Evolutionary conservation across 192 early-diverging fungal genomes (phyloP).

Genomic region (Lobosporangium transversale): DNA sequence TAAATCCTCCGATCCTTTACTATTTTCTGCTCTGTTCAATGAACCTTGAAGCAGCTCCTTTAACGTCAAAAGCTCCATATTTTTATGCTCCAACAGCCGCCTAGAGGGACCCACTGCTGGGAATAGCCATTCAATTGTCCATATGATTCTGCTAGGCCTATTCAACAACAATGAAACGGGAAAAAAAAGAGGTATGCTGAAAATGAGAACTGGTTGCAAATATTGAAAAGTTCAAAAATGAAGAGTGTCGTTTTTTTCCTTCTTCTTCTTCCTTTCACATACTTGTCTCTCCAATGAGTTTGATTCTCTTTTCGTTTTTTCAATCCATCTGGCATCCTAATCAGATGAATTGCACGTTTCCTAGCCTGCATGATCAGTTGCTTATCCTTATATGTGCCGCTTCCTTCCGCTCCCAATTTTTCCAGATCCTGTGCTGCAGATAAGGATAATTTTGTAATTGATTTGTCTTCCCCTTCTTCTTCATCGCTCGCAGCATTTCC

Average conservation of each 20-base stretch:
- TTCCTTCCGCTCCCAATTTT: conserved; percentile 21
- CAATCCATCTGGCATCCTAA: conserved; percentile 64
- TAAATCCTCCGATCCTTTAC: conserved; percentile 6
- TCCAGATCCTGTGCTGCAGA: conserved; percentile 43
- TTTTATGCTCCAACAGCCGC: conserved; percentile 34
- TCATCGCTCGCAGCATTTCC: neutral
- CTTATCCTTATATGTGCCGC: conserved; percentile 41
- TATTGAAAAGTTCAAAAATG: no score
- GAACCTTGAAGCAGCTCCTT: conserved; percentile 11
- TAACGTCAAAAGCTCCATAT: conserved; percentile 21
- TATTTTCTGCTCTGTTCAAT: conserved; percentile 8
- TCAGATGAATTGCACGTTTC: conserved; percentile 50
- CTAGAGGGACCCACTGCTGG: conserved; percentile 15
- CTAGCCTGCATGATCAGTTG: conserved; percentile 52
- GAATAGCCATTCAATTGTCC: conserved; percentile 61
- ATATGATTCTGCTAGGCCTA: conserved; percentile 55
- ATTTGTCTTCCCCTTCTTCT: neutral
- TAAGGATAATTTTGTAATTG: conserved; percentile 12
- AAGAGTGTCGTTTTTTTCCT: no score
- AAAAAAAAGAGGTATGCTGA: neutral
- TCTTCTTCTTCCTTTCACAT: conserved; percentile 4
- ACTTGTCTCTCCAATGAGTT: conserved; percentile 63
- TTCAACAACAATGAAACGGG: neutral
- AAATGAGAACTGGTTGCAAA: no score
- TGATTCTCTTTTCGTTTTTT: conserved; percentile 64